Conservation (phyloP, 176 grass and related monocot species). For the Oryza nivara region DNA sequence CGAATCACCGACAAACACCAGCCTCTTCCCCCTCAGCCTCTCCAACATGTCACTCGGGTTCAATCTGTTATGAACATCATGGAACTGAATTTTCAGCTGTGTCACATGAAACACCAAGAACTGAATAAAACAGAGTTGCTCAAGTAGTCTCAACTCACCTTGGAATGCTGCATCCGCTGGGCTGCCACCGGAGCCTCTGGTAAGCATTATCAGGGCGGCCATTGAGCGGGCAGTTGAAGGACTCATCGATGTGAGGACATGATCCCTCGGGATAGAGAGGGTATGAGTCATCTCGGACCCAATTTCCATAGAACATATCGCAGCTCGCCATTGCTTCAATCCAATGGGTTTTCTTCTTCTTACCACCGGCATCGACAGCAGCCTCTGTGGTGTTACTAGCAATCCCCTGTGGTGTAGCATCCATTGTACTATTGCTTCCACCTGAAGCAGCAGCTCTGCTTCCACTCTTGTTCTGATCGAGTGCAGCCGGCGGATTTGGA, state of each 20-base stretch:
- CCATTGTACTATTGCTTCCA: slow-evolving; percentile 33
- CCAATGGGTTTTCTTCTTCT: slow-evolving; percentile 48
- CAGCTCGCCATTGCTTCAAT: slow-evolving; percentile 74
- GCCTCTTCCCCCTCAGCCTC: slow-evolving; percentile 72
- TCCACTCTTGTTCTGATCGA: slow-evolving; percentile 40
- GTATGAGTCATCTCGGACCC: slow-evolving; percentile 83
- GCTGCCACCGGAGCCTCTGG: slow-evolving; percentile 90
- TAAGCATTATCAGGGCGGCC: slow-evolving; percentile 78
- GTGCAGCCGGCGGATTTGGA: slow-evolving; percentile 20
- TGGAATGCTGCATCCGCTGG: slow-evolving; percentile 77
- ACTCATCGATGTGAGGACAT: slow-evolving; percentile 85
- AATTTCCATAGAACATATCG: slow-evolving; percentile 79
- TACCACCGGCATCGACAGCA: slow-evolving; percentile 9
- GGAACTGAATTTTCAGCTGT: slow-evolving; percentile 26
- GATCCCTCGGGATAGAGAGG: slow-evolving; percentile 80
- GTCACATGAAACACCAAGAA: not conserved
- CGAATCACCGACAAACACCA: slow-evolving; percentile 93
- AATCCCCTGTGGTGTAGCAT: slow-evolving; percentile 19
- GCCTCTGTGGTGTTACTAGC: slow-evolving; percentile 26
- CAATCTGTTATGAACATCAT: slow-evolving; percentile 58
- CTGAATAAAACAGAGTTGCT: not conserved
- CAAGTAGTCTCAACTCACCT: slow-evolving; percentile 57
- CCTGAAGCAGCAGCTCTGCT: slow-evolving; percentile 39
- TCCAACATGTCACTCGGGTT: slow-evolving; percentile 77
- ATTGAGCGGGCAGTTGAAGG: slow-evolving; percentile 88